Evolutionary conservation across 495 filamentous ascomycete genomes (phyloP), one percentile per base, ranked within the genome.

Genomic region (Niebla homalea): DNA sequence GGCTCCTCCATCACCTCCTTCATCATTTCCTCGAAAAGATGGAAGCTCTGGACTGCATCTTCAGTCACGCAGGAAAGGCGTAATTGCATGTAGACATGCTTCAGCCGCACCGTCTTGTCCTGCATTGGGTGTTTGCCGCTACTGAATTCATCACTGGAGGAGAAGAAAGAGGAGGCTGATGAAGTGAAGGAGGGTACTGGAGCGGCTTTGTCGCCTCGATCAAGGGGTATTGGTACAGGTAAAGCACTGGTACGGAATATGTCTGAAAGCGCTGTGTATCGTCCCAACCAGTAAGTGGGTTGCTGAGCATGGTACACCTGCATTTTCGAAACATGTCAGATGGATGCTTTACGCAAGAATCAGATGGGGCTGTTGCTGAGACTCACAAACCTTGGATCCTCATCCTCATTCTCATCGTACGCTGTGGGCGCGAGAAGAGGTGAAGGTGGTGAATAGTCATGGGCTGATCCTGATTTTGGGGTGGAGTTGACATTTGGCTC

Each of bases 191-290:
- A 5, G 26, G 35, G 22, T 20, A 25, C 15, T 23, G 14, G 15
- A 36, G 26, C 70, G 67, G 4, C 64, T 65, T 38, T 57, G 57
- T 16, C 68, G 69, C 20, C 54, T 59, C 1, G 68, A 63, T 2
- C 70, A 64, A 46, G 69, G 60, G 35, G 43, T 38, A 8, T 53
- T 51, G 15, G 36, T 16, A 49, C 36, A 25, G 40, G 50, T 19
- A 47, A 45, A 12, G 69, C 60, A 49, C 76, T 70, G 57, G 62
- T 70, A 37, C 69, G 69, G 55, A 75, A 70, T 0, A 63, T 63
- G 60, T 80, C 76, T 26, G 69, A 67, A n/a, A 80, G 60, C 1
- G 74, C 63, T 22, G 67, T 57, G 55, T 78, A 75, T 7, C 78
- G 74, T 14, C 78, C 78, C 0, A 70, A 57, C 78, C 78, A 81